These are phyloP conservation scores for Globisporangium canariense DNA, from an alignment of 352 stramenopile genomes.

Conservation along the genomic window DNA sequence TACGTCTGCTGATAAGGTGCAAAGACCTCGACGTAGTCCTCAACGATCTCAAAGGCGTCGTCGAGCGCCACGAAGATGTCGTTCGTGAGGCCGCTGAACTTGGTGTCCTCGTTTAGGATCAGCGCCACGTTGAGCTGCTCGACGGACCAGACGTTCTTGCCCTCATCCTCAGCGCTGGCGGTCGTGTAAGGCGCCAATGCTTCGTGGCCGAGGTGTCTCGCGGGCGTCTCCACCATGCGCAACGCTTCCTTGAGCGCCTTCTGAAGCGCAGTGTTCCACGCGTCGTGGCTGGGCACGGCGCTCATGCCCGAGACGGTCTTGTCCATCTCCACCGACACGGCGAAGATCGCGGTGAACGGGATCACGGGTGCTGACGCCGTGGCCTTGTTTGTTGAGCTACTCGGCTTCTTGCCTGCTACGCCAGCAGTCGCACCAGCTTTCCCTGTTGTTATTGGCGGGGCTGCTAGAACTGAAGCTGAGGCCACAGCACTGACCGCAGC, in stretches of 20 bases:
- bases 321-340: slow-evolving; percentile 67
- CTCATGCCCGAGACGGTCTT: slow-evolving; percentile 30
- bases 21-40: slow-evolving; percentile 90
- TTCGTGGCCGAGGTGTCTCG: slow-evolving; percentile 77
- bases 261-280: slow-evolving; percentile 70
- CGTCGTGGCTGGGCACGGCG: slow-evolving; percentile 54
- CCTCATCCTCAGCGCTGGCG: slow-evolving; percentile 80
- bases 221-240: slow-evolving; percentile 85
- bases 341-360: slow-evolving; percentile 57
- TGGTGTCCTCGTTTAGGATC: slow-evolving; percentile 80
- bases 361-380: slow-evolving; percentile 9
- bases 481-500: neutral
- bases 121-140: slow-evolving; percentile 76
- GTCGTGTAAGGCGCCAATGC: slow-evolving; percentile 76
- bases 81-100: slow-evolving; percentile 79
- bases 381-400: neutral
- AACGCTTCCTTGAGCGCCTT: slow-evolving; percentile 81
- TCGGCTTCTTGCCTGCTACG: neutral
- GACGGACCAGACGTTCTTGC: slow-evolving; percentile 75
- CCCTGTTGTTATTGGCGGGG: neutral
- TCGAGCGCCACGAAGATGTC: slow-evolving; percentile 84
- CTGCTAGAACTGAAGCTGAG: neutral
- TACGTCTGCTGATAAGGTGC: slow-evolving; percentile 85
- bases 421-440: neutral
- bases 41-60: slow-evolving; percentile 74